Base-by-base conservation (phyloP, 1,284 basidiomycete genomes). In the Rhizopogon hawkerae region DNA sequence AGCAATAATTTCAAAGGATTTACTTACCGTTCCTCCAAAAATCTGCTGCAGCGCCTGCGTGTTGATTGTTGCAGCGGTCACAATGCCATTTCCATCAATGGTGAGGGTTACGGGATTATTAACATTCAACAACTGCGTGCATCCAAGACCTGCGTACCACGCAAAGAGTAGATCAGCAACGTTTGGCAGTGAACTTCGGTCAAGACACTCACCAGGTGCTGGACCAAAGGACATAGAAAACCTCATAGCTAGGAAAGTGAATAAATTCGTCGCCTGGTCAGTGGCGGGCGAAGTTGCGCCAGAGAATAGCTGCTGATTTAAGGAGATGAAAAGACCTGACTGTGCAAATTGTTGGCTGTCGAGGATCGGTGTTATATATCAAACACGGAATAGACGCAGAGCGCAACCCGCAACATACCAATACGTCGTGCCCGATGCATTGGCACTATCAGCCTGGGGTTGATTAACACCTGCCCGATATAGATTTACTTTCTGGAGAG, bases 211-310 rank as follows among this genome's bases (percentile, higher is more conserved):
- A 63, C 59, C 59, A 9, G 59, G 59, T 29, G 46, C 49, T 21
- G 61, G 60, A 10, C 58, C 60, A 42, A 60, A 51, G 1, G 61
- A 43, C 8, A 35, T 29, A 2, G 61, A 62, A 35, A 60, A 62
- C 38, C 59, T 58, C 61, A 56, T 57, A 11, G 61, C 53, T 14
- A 63, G 53, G 49, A 63, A 60, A 10, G 61, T 63, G 42, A 63
- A 60, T 39, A 60, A 34, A 24, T 52, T 60, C 8, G 50, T 60
- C 6, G 60, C 59, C 47, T 10, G 9, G 16, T 34, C 3, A 4
- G 61, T 5, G 18, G 60, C 58, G 2, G 59, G 61, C 1, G 60
- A 63, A 14, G 38, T 42, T 18, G 47, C 9, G 29, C 54, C 52
- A 9, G 51, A 24, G 35, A 60, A 60, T 11, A 52, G 2, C 7